These are phyloP conservation scores for Didymella sp. DNA, from an alignment of 2,329 filamentous ascomycete species.

Conservation along the genomic window DNA sequence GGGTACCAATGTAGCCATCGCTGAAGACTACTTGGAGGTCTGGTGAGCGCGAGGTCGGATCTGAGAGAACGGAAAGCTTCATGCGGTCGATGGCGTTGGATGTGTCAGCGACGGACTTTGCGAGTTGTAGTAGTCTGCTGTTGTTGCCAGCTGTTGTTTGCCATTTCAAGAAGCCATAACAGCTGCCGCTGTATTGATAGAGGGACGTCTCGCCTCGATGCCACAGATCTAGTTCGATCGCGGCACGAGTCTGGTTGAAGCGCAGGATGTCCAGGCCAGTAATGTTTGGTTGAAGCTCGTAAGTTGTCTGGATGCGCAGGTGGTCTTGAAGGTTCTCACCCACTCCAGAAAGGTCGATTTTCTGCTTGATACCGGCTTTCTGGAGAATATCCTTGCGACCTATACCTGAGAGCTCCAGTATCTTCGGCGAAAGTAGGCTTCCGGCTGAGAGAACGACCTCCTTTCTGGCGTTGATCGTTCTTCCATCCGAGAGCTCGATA, in stretches of 20 bases:
- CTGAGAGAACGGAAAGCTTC: slow-evolving; percentile 45
- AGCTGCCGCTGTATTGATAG: slow-evolving; percentile 51
- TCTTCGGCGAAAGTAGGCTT: slow-evolving; percentile 26
- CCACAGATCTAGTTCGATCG: slow-evolving; percentile 51
- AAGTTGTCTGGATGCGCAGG: slow-evolving; percentile 31
- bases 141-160: slow-evolving; percentile 43
- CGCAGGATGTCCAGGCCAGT: slow-evolving; percentile 27
- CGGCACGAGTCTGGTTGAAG: slow-evolving; percentile 38
- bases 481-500: slow-evolving; percentile 35
- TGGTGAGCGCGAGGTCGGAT: slow-evolving; percentile 37
- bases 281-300: slow-evolving; percentile 27
- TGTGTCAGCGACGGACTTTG: slow-evolving; percentile 18
- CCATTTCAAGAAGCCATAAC: slow-evolving; percentile 55
- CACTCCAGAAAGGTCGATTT: slow-evolving; percentile 28
- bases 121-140: slow-evolving; percentile 19
- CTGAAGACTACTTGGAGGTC: slow-evolving; percentile 55
- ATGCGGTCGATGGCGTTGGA: slow-evolving; percentile 25
- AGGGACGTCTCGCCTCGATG: slow-evolving; percentile 39
- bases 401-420: slow-evolving; percentile 35
- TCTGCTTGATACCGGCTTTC: slow-evolving; percentile 21
- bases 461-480: slow-evolving; percentile 35
- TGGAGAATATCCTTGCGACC: slow-evolving; percentile 21
- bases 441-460: slow-evolving; percentile 37
- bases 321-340: slow-evolving; percentile 42
- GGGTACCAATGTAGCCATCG: slow-evolving; percentile 53